A percentile compares a stretch with the other conserved stretches of the same genome.
Conservation (phyloP, 805 yeast species). For the Wickerhamomyces hampshirensis region DNA sequence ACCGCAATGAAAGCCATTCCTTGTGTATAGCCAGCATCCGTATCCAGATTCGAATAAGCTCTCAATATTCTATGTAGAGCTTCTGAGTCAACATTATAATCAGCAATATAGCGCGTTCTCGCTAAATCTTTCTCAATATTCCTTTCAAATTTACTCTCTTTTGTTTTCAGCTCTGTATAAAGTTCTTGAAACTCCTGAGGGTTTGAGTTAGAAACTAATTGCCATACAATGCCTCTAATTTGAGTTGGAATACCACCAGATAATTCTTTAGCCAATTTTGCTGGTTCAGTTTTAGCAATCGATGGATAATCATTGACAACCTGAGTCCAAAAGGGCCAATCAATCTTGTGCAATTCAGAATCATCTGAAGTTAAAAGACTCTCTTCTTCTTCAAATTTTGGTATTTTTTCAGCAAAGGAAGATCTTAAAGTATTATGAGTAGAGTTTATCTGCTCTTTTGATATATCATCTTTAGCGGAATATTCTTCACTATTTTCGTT, state of each 20-base stretch:
- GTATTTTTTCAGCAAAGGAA: constrained; percentile 18
- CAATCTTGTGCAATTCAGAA: constrained; percentile 37
- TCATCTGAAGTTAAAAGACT: constrained; percentile 24
- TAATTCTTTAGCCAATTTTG: constrained; percentile 54
- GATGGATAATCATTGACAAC: constrained; percentile 74
- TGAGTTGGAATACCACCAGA: constrained; percentile 79
- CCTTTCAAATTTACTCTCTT: constrained; percentile 62
- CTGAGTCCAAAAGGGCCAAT: constrained; percentile 86
- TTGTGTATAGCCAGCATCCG: constrained; percentile 95
- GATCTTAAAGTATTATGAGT: constrained; percentile 42
- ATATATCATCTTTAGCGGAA: constrained; percentile 42
- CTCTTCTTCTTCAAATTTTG: constrained; percentile 12
- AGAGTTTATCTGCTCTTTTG: constrained; percentile 45
- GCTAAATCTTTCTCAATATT: constrained; percentile 77
- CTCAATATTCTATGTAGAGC: constrained; percentile 72
- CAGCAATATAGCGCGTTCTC: constrained; percentile 77
- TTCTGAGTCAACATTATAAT: constrained; percentile 46
- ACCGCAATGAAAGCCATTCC: constrained; percentile 94
- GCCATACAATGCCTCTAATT: constrained; percentile 91
- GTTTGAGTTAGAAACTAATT: constrained; percentile 76
- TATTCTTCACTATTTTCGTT: constrained; percentile 51
- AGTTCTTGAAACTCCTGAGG: constrained; percentile 35
- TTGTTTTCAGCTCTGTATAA: constrained; percentile 39
- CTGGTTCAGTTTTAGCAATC: constrained; percentile 59
- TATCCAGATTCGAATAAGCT: constrained; percentile 80